Conservation (phyloP, 345 rosid genomes). For the Eucalyptus pauciflora region DNA sequence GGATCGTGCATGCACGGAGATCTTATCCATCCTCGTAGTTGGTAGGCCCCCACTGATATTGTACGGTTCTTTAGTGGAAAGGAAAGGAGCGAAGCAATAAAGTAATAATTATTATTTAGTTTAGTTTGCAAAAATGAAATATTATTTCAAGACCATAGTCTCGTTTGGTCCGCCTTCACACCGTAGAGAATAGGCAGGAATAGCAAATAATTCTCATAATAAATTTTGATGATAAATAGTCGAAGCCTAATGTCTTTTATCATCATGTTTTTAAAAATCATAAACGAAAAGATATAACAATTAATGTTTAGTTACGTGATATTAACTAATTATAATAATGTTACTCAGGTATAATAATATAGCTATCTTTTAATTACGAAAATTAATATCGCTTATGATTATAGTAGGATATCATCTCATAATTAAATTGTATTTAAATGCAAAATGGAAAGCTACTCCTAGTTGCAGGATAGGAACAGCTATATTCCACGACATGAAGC, state of each 20-base stretch:
- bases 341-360: not conserved
- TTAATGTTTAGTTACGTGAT: not conserved
- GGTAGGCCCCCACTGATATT: not conserved
- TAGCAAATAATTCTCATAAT: not conserved
- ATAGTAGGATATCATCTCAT: not conserved
- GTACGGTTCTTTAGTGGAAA: not conserved
- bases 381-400: not conserved
- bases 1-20: not conserved
- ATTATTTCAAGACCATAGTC: not conserved
- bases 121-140: not conserved
- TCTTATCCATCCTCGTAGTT: not conserved
- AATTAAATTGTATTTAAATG: not conserved
- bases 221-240: not conserved
- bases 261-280: not conserved
- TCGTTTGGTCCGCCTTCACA: not conserved
- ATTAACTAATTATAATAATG: not conserved
- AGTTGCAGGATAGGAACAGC: not conserved
- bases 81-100: not conserved
- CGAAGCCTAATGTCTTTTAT: not conserved
- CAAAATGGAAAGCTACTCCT: not conserved
- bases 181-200: not conserved
- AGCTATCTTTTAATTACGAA: not conserved
- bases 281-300: not conserved
- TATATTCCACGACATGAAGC: not conserved
- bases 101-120: too few relatives aligned